Conservation (phyloP, 441 rosid genomes). For the Croton laevigatus region DNA sequence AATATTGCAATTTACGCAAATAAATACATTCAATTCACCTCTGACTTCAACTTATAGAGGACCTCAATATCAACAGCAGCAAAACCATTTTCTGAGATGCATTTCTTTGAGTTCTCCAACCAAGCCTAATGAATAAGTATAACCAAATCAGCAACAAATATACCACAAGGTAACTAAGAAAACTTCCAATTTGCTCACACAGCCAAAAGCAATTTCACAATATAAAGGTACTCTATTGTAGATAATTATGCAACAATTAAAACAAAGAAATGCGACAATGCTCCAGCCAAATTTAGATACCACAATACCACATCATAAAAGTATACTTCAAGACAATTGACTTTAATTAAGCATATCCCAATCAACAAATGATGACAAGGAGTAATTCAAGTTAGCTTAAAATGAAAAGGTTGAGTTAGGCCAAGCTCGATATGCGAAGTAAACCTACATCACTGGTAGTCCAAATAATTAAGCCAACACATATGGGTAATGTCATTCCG, state of each 20-base stretch:
- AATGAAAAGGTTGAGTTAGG: conserved; percentile 3
- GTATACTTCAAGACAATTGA: neutral
- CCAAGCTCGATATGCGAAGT: neutral
- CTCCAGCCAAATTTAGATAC: neutral
- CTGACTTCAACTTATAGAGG: conserved; percentile 69
- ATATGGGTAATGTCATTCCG: neutral
- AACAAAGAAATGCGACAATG: neutral
- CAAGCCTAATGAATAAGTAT: conserved; percentile 49
- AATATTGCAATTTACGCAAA: conserved; percentile 15
- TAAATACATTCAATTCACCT: conserved; percentile 48
- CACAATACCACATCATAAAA: neutral
- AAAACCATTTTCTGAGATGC: conserved; percentile 36
- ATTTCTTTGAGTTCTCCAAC: conserved; percentile 50
- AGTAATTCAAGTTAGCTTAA: neutral
- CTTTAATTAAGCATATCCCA: neutral
- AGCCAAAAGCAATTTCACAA: neutral
- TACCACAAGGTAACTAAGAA: conserved; percentile 7
- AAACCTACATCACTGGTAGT: neutral
- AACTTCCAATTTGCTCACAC: neutral
- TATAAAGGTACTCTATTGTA: neutral
- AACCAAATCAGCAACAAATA: conserved; percentile 24
- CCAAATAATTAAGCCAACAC: neutral
- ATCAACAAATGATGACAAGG: neutral
- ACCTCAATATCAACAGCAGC: conserved; percentile 50
- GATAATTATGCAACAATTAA: neutral